A percentile compares a stretch with the other conserved stretches of the same genome.
Evolutionary conservation across 2,329 filamentous ascomycete genomes (phyloP).

Genomic region (Neonectria ditissima): DNA sequence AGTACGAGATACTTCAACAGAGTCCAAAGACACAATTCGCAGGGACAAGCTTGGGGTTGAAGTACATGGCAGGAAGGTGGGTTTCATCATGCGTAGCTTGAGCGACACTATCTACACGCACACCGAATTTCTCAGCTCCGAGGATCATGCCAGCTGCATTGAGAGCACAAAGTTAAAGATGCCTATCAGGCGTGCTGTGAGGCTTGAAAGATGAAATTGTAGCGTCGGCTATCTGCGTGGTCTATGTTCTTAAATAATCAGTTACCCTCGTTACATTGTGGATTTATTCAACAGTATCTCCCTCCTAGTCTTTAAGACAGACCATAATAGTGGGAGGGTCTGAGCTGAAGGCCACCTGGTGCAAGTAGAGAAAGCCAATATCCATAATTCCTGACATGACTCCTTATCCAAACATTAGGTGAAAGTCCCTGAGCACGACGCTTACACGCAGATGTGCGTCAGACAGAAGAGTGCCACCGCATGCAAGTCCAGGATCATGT

Average conservation of each 20-base stretch:
- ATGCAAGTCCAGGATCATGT: neutral
- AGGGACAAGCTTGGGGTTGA: neutral
- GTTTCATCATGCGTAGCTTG: neutral
- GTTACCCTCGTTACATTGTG: no score
- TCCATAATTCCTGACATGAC: no score
- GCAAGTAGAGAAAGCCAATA: no score
- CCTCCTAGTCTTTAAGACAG: no score
- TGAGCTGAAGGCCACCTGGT: no score
- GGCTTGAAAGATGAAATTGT: no score
- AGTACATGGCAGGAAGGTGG: neutral
- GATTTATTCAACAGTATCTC: no score
- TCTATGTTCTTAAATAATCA: no score
- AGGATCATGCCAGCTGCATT: neutral
- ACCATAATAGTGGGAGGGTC: no score
- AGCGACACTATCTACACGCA: neutral
- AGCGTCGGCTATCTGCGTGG: no score
- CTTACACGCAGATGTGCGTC: neutral
- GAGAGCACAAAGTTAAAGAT: neutral
- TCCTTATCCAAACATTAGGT: no score
- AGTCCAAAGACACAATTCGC: neutral
- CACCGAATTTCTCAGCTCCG: constrained; percentile 1
- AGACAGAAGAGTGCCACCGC: neutral
- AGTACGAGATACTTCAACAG: constrained; percentile 12
- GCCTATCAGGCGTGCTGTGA: neutral
- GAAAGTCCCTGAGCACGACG: no score